Evolutionary conservation across 805 yeast genomes (phyloP).

Genomic region (Cyberlindnera lachancei): DNA sequence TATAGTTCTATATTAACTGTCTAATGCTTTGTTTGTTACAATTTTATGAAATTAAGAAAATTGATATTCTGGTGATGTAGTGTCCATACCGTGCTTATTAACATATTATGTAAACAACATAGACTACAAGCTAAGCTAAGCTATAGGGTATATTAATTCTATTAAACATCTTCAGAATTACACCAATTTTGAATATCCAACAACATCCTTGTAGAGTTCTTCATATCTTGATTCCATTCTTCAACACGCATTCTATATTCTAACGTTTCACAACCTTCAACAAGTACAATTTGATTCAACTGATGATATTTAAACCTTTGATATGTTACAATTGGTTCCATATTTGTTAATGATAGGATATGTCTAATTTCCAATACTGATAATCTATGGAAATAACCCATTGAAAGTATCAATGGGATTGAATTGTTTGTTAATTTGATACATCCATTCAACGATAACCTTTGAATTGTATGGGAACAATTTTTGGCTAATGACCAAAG

Average conservation of each 20-base stretch:
- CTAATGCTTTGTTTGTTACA: no score
- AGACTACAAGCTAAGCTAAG: no score
- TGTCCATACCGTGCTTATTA: no score
- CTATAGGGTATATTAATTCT: no score
- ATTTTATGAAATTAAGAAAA: no score
- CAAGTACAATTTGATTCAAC: conserved; percentile 35
- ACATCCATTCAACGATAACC: conserved; percentile 76
- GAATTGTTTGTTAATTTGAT: conserved; percentile 47
- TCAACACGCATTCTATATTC: conserved; percentile 52
- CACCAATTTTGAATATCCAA: conserved; percentile 62
- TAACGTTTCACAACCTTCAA: conserved; percentile 74
- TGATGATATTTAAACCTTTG: conserved; percentile 35
- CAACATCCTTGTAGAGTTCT: conserved; percentile 48
- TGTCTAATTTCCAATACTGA: conserved; percentile 74
- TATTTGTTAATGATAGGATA: conserved; percentile 45
- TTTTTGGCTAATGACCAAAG: conserved; percentile 71
- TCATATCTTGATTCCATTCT: conserved; percentile 50
- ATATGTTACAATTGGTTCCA: conserved; percentile 62
- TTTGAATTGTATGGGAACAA: conserved; percentile 42
- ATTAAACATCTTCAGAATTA: no score
- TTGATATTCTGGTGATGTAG: no score
- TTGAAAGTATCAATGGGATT: conserved; percentile 39
- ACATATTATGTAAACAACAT: no score
- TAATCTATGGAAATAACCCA: conserved; percentile 47
- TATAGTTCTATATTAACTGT: no score